These are phyloP conservation scores for Boletus nobilissimus DNA, from an alignment of 1,284 basidiomycete genomes.

Conservation along the genomic window DNA sequence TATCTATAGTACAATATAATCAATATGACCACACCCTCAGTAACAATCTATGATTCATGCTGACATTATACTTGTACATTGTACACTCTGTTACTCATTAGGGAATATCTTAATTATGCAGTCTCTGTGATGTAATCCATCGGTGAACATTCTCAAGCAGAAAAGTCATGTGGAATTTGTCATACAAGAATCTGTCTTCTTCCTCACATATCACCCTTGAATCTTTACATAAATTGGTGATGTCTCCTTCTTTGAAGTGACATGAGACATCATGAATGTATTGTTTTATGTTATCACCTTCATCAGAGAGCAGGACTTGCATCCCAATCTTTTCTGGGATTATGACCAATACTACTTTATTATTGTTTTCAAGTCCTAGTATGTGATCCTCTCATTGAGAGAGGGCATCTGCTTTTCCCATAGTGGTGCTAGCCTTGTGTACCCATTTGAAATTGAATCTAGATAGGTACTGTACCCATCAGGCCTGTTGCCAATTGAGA, in stretches of 20 bases:
- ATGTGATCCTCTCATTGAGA: not conserved
- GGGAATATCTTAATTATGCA: too few relatives aligned
- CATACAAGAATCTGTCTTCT: not conserved
- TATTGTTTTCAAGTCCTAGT: too few relatives aligned
- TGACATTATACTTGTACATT: too few relatives aligned
- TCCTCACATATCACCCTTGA: not conserved
- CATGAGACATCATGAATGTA: too few relatives aligned
- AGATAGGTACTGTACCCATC: not conserved
- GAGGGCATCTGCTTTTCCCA: not conserved
- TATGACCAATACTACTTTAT: not conserved
- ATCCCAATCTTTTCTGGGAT: not conserved
- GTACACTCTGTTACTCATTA: too few relatives aligned
- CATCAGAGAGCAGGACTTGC: not conserved
- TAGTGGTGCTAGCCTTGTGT: not conserved
- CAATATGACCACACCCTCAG: too few relatives aligned
- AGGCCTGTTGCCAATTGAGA: not conserved
- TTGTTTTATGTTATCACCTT: not conserved
- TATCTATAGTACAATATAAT: too few relatives aligned
- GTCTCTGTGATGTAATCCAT: too few relatives aligned
- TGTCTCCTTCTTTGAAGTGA: too few relatives aligned
- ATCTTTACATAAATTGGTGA: too few relatives aligned
- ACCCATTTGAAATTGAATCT: not conserved
- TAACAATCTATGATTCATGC: too few relatives aligned
- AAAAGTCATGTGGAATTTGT: fast-evolving
- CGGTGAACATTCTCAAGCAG: too few relatives aligned